Conservation (phyloP, 768 basidiomycete genomes). For the Nidularia sp. region DNA sequence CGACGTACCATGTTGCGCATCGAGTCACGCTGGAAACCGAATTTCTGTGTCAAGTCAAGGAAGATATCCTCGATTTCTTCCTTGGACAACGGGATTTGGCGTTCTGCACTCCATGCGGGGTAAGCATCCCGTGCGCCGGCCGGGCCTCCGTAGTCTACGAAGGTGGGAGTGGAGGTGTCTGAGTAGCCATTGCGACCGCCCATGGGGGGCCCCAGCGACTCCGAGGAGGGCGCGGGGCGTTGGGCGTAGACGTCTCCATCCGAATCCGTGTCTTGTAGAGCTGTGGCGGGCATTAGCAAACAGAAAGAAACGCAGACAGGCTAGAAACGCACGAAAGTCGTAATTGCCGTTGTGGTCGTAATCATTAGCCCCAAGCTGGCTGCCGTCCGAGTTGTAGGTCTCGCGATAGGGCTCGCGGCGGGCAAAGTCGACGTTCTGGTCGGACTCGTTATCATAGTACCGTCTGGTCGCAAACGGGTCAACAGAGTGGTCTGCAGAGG, state of each 20-base stretch:
- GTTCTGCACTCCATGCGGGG: slow-evolving; percentile 90
- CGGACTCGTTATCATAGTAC: slow-evolving; percentile 77
- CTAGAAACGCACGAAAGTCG: slow-evolving; percentile 52
- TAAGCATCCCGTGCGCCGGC: slow-evolving; percentile 76
- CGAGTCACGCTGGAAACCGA: slow-evolving; percentile 94
- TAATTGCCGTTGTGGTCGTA: slow-evolving; percentile 66
- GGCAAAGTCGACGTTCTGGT: slow-evolving; percentile 59
- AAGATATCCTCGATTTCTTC: slow-evolving; percentile 99
- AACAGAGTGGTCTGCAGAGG: slow-evolving; percentile 54
- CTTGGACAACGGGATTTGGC: slow-evolving; percentile 94
- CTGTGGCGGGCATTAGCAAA: slow-evolving; percentile 25
- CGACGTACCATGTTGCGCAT: slow-evolving; percentile 87
- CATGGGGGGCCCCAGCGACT: slow-evolving; percentile 61
- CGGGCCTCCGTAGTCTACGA: slow-evolving; percentile 55
- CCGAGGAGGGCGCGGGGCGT: slow-evolving; percentile 69
- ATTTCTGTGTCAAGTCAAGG: slow-evolving; percentile 96
- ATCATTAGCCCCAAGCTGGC: slow-evolving; percentile 59
- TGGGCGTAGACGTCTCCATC: slow-evolving; percentile 72
- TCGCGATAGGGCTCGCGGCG: slow-evolving; percentile 47
- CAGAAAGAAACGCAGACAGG: slow-evolving; percentile 14
- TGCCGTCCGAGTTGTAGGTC: slow-evolving; percentile 68
- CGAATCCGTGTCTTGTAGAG: slow-evolving; percentile 80
- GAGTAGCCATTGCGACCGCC: slow-evolving; percentile 49
- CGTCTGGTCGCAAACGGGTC: slow-evolving; percentile 63
- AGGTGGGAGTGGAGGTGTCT: slow-evolving; percentile 72